Evolutionary conservation across 192 early-diverging fungal species (phyloP), one percentile per base, ranked within the genome.

Genomic region (Gonapodya sp.): DNA sequence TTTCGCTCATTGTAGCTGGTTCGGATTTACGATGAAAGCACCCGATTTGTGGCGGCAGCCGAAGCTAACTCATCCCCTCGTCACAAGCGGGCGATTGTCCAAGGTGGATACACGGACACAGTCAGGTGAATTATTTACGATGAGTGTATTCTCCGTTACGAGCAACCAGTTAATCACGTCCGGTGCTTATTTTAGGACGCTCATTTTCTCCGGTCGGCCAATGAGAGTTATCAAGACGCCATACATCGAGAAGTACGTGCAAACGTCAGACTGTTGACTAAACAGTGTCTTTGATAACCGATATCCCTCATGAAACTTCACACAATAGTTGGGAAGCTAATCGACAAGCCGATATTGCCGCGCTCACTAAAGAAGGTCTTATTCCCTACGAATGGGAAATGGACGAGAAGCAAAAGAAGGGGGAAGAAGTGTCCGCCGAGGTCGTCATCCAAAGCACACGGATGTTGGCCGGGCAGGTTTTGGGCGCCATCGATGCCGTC

Each of bases 141-240:
- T 16, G 24, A 24, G 24, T 24, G 46, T 16, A 8, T 64, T 64
- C 8, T 64, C 8, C 8, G 46, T 16, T 64, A 16, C 46, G 8
- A 64, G n/a, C n/a, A n/a, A n/a, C n/a, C n/a, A n/a, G n/a, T n/a
- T n/a, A n/a, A 16, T 64, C 8, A 64, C 46, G 46, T 64, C 8
- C 8, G 24, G 24, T 64, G 8, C 24, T 64, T 24, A 64, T 64
- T 64, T 88, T 46, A 80, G 86, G 1, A 87, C 87, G 64, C 8
- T 83, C 14, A 87, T 87, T 73, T 85, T 80, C 81, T 84, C 82
- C 0, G 87, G 87, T 1, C 80, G 86, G 1, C 86, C 86, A 0
- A 73, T 87, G 36, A 79, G 87, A 0, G 85, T 85, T 35, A 36
- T 87, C 30, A 85, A 83, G 81, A 87, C 75, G 31, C 75, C 75